Evolutionary conservation across 345 rosid species (phyloP).

Genomic region (Moringa oleifera): DNA sequence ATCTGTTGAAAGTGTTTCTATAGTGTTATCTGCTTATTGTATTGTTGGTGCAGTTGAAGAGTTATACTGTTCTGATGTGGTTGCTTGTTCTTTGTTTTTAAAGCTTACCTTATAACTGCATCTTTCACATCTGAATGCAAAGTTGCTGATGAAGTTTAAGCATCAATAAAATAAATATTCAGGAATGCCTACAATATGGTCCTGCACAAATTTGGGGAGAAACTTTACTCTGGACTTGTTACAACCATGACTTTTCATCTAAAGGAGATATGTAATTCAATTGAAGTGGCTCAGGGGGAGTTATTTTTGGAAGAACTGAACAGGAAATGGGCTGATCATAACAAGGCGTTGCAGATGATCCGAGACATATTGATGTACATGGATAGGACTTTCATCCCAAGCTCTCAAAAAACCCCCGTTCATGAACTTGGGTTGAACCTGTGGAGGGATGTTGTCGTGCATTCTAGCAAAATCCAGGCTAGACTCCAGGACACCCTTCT

Average conservation of each 20-base stretch:
- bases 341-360: conserved; percentile 95
- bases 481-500: conserved; percentile 78
- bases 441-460: conserved; percentile 88
- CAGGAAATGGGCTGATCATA: conserved; percentile 96
- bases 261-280: conserved; percentile 63
- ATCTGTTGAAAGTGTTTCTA: too few species aligned
- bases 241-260: conserved; percentile 88
- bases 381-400: conserved; percentile 90
- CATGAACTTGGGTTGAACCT: conserved; percentile 85
- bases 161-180: too few species aligned
- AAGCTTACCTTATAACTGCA: too few species aligned
- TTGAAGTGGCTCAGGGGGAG: conserved; percentile 92
- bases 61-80: too few species aligned
- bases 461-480: conserved; percentile 61
- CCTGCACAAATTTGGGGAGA: conserved; percentile 93
- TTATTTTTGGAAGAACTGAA: conserved; percentile 85
- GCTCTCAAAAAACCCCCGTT: conserved; percentile 76
- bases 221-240: conserved; percentile 74
- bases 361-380: conserved; percentile 97
- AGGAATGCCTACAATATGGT: conserved; percentile 99
- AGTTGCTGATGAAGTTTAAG: too few species aligned
- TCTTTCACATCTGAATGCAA: too few species aligned
- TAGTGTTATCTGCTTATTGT: too few species aligned
- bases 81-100: too few species aligned
- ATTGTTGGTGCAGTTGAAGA: too few species aligned